Evolutionary conservation across 1,139 yeast genomes (phyloP).

Genomic region (Casaregolazyma lundiana): DNA sequence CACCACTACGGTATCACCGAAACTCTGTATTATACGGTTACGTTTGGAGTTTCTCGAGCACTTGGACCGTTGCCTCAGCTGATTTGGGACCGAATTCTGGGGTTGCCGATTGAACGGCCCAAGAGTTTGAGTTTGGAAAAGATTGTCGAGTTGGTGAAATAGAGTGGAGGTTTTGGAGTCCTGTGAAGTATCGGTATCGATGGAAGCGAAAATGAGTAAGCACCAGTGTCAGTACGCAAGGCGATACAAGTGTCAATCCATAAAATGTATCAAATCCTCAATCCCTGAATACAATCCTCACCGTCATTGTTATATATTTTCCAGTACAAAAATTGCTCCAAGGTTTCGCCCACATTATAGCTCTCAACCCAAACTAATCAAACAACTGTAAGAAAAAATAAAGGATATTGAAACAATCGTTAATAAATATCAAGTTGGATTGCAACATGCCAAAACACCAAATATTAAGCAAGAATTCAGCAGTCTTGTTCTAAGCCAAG

Average conservation of each 20-base stretch:
- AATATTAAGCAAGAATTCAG: neutral
- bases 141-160: slow-evolving; percentile 30
- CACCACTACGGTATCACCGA: slow-evolving; percentile 96
- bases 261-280: too few relatives aligned
- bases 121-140: slow-evolving; percentile 76
- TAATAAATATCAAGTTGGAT: neutral
- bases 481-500: too few relatives aligned
- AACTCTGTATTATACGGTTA: slow-evolving; percentile 93
- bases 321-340: too few relatives aligned
- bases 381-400: neutral
- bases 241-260: too few relatives aligned
- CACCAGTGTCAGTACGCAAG: too few relatives aligned
- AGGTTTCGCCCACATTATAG: neutral
- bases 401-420: slow-evolving; percentile 4
- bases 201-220: too few relatives aligned
- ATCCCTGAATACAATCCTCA: too few relatives aligned
- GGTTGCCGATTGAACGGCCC: slow-evolving; percentile 96
- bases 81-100: slow-evolving; percentile 93
- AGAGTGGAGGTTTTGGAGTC: neutral
- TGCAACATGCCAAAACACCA: neutral
- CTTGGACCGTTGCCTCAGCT: slow-evolving; percentile 96
- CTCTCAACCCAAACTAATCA: neutral
- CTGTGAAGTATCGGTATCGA: neutral
- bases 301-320: too few relatives aligned
- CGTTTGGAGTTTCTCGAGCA: slow-evolving; percentile 97